Evolutionary conservation across 2,329 filamentous ascomycete genomes (phyloP).

Genomic region (Tolypocladium endophyticum): DNA sequence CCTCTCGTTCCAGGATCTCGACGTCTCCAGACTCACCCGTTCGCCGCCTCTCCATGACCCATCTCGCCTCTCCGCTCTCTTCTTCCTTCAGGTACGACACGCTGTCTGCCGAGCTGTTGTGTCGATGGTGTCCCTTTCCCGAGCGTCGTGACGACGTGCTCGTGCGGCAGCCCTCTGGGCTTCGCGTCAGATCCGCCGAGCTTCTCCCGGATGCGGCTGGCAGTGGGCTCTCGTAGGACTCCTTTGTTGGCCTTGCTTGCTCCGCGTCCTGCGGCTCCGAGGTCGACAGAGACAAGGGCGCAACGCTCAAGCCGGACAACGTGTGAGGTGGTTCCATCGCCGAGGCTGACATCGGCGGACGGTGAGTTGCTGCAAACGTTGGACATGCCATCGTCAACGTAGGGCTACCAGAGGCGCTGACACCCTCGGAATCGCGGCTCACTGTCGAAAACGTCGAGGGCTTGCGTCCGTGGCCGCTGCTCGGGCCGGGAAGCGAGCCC

Average conservation of each 20-base stretch:
- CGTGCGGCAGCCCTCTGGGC: slow-evolving; percentile 4
- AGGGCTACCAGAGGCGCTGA: slow-evolving; percentile 37
- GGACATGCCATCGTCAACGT: slow-evolving; percentile 34
- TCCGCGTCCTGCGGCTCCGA: not conserved
- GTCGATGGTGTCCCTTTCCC: slow-evolving; percentile 35
- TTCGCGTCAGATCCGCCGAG: not conserved
- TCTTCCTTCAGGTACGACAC: slow-evolving; percentile 62
- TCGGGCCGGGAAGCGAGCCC: not conserved
- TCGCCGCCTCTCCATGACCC: slow-evolving; percentile 59
- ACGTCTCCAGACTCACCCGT: slow-evolving; percentile 55
- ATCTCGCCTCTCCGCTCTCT: slow-evolving; percentile 46
- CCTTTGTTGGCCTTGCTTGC: no score
- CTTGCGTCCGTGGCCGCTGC: slow-evolving; percentile 29
- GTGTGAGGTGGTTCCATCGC: not conserved
- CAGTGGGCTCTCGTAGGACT: not conserved
- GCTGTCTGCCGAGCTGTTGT: slow-evolving; percentile 52
- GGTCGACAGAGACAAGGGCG: not conserved
- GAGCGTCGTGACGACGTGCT: slow-evolving; percentile 6
- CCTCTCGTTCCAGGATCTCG: slow-evolving; percentile 53
- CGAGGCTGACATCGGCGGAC: slow-evolving; percentile 5
- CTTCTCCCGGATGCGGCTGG: not conserved
- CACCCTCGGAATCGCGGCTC: slow-evolving; percentile 36
- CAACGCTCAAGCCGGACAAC: not conserved
- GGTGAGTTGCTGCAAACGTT: slow-evolving; percentile 14
- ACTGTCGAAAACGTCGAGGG: slow-evolving; percentile 39